Conservation (phyloP, 495 filamentous ascomycete genomes). For the Podospora tetraspora region DNA sequence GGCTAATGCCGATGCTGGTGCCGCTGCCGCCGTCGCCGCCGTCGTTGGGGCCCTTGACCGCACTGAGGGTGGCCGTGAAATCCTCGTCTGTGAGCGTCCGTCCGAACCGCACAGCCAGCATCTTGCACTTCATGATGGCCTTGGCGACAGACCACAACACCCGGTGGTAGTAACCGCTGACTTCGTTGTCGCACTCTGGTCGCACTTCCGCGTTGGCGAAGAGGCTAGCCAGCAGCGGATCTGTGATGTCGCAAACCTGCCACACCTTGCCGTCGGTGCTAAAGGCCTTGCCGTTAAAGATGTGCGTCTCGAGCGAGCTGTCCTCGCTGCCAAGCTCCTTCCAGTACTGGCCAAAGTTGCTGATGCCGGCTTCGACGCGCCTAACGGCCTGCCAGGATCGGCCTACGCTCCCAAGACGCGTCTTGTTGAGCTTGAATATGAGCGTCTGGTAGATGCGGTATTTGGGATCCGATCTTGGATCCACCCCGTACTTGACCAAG, state of each 20-base stretch:
- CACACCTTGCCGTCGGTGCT: constrained; percentile 75
- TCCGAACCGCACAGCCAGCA: constrained; percentile 47
- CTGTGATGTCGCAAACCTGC: constrained; percentile 88
- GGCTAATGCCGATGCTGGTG: constrained; percentile 44
- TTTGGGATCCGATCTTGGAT: constrained; percentile 68
- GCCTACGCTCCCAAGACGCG: constrained; percentile 39
- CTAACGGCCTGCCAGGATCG: constrained; percentile 41
- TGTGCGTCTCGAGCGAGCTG: constrained; percentile 51
- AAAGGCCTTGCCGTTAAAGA: constrained; percentile 71
- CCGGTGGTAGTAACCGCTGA: constrained; percentile 75
- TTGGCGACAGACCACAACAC: constrained; percentile 75
- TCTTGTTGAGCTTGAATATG: constrained; percentile 61
- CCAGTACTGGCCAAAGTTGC: constrained; percentile 34
- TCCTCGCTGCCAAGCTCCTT: constrained; percentile 31
- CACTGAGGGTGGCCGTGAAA: constrained; percentile 40
- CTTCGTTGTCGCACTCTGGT: constrained; percentile 49
- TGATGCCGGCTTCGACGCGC: constrained; percentile 26
- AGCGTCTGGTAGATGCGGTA: constrained; percentile 82
- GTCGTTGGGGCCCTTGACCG: constrained; percentile 29
- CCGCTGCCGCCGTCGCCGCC: constrained; percentile 33
- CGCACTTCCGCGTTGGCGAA: constrained; percentile 45
- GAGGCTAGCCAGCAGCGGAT: constrained; percentile 59
- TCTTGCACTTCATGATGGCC: constrained; percentile 79
- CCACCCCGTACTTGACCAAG: constrained; percentile 75
- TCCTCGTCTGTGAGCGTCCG: constrained; percentile 48